Evolutionary conservation across 2,329 filamentous ascomycete genomes (phyloP).

Genomic region (Rhynchosporium agropyri): DNA sequence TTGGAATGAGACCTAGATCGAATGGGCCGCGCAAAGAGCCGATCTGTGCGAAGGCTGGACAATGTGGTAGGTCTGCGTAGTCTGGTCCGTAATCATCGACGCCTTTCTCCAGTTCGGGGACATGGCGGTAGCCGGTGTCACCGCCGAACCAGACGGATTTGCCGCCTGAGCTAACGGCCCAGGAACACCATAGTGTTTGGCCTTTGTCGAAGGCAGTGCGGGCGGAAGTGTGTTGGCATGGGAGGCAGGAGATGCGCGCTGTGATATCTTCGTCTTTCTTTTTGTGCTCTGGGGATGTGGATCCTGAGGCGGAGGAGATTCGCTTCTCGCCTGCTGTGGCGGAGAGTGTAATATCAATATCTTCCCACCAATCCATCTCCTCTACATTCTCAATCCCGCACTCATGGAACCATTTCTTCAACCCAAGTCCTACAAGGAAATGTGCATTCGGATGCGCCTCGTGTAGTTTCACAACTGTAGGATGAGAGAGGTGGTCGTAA

Average conservation of each 20-base stretch:
- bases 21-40: constrained; percentile 81
- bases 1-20: constrained; percentile 89
- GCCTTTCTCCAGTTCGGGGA: constrained; percentile 63
- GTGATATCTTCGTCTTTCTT: constrained; percentile 53
- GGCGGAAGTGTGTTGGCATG: constrained; percentile 80
- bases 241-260: constrained; percentile 76
- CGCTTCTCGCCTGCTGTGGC: constrained; percentile 41
- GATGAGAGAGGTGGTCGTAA: constrained; percentile 87
- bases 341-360: constrained; percentile 70
- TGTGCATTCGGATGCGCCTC: constrained; percentile 75
- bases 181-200: constrained; percentile 84
- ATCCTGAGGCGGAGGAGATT: constrained; percentile 34
- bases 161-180: constrained; percentile 73
- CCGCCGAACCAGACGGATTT: constrained; percentile 87
- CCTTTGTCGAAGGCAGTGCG: constrained; percentile 67
- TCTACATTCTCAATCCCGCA: constrained; percentile 76
- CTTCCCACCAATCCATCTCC: constrained; percentile 95
- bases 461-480: constrained; percentile 71
- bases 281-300: constrained; percentile 28
- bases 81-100: constrained; percentile 73
- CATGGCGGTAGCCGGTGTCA: constrained; percentile 86
- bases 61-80: constrained; percentile 68
- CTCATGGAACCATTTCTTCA: constrained; percentile 78
- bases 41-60: constrained; percentile 84
- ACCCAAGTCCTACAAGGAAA: constrained; percentile 84